Evolutionary conservation across 768 basidiomycete genomes (phyloP), one percentile per base, ranked within the genome.

Genomic region (Collybia sordida): DNA sequence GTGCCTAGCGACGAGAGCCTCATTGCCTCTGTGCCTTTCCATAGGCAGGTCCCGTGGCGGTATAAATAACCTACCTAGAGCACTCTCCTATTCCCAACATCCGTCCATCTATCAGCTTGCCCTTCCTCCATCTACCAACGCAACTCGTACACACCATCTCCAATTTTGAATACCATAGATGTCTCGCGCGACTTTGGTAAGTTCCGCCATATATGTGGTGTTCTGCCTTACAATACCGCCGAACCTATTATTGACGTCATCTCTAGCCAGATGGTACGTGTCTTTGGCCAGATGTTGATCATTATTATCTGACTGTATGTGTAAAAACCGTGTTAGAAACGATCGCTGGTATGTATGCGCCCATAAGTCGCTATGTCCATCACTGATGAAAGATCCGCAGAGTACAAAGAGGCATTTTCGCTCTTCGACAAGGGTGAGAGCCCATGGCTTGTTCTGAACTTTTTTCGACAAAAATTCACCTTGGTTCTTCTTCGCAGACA

Each of bases 401-500:
- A 59, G 39, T 59, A 59, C 51, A 58, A 46, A 47, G 59, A 58
- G 7, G 59, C 55, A 17, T 65, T 65, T 49, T 52, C 51, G 19
- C 52, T 61, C 25, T 64, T 64, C 22, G 64, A 65, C 39, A 56
- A 53, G 49, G 62, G 63, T 61, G 51, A 51, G 77, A 6, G 25
- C 31, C 15, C 9, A 21, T 27, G 11, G 21, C 9, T 7, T 27
- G 21, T 27, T 12, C 37, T 14, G 23, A n/a, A n/a, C n/a, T n/a
- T 27, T 34, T 5, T 18, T 15, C 14, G 11, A 23, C 6, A 17
- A n/a, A 35, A 28, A 18, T 24, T 27, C 35, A 31, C n/a, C n/a
- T 25, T 12, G 11, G 14, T 4, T 21, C n/a, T n/a, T n/a, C n/a
- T n/a, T n/a, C 19, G 9, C 58, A 78, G 77, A 80, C 56, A 68